A percentile compares a stretch with the other conserved stretches of the same genome.
These are phyloP conservation scores for Candida coquimbonensis DNA, from an alignment of 805 yeast species.

Conservation along the genomic window DNA sequence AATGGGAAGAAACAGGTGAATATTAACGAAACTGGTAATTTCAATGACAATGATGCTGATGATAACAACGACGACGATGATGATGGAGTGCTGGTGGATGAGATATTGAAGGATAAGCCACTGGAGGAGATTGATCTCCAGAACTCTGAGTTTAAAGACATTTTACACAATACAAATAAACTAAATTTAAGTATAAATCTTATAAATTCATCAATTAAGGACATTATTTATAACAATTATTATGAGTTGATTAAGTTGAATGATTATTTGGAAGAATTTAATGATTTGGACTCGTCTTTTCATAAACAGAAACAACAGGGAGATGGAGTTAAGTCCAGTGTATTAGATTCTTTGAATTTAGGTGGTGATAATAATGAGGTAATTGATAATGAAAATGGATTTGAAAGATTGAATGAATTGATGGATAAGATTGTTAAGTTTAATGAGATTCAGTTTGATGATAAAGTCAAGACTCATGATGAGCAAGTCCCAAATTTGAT, in stretches of 20 bases:
- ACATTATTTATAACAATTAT: slow-evolving; percentile 69
- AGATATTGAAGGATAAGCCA: slow-evolving; percentile 13
- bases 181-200: slow-evolving; percentile 41
- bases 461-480: slow-evolving; percentile 1
- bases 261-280: slow-evolving; percentile 40
- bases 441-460: slow-evolving; percentile 9
- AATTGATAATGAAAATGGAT: slow-evolving; percentile 2
- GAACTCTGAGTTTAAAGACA: slow-evolving; percentile 24
- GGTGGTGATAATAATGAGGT: neutral
- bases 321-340: neutral
- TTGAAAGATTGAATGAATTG: slow-evolving; percentile 10
- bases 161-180: slow-evolving; percentile 31
- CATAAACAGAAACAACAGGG: neutral
- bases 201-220: slow-evolving; percentile 55
- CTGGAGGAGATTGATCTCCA: slow-evolving; percentile 23
- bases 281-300: slow-evolving; percentile 16
- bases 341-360: slow-evolving; percentile 11
- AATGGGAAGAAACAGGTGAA: neutral
- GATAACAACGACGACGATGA: slow-evolving; percentile 4
- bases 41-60: neutral
- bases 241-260: slow-evolving; percentile 65
- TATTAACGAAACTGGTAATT: no score
- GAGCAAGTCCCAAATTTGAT: neutral
- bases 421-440: slow-evolving; percentile 18
- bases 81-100: slow-evolving; percentile 25